Evolutionary conservation across 2,329 filamentous ascomycete species (phyloP).

Genomic region (Botrytis hyacinthi): DNA sequence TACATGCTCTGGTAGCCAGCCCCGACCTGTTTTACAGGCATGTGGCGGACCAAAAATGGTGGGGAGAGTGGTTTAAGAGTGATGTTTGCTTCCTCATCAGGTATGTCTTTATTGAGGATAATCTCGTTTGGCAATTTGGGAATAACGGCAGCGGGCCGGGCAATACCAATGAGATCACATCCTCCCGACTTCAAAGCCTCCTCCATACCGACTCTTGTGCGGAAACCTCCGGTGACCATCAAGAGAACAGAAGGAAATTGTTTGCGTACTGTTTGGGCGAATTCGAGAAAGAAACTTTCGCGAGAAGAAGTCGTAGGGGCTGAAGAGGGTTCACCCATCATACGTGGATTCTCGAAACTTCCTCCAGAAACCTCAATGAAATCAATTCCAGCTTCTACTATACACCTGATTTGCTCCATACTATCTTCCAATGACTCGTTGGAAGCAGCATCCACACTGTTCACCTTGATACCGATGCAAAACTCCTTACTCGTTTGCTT

Average conservation of each 20-base stretch:
- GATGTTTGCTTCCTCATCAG: conserved; percentile 31
- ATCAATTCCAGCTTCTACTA: conserved; percentile 54
- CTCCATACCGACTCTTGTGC: conserved; percentile 50
- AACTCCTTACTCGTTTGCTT: conserved; percentile 39
- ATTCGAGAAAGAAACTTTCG: conserved; percentile 69
- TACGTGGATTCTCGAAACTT: conserved; percentile 51
- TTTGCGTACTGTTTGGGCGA: conserved; percentile 52
- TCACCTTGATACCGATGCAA: conserved; percentile 54
- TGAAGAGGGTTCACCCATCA: conserved; percentile 26
- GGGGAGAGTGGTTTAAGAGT: conserved; percentile 15
- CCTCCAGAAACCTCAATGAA: conserved; percentile 68
- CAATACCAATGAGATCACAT: conserved; percentile 51
- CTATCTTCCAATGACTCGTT: conserved; percentile 48
- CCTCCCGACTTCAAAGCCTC: conserved; percentile 46
- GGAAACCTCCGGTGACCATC: conserved; percentile 64
- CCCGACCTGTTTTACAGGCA: conserved; percentile 25
- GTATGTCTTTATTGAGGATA: conserved; percentile 38
- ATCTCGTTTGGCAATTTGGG: conserved; percentile 43
- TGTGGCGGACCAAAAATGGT: conserved; percentile 19
- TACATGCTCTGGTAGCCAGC: conserved; percentile 28
- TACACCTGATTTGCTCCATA: conserved; percentile 55
- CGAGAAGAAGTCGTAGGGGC: conserved; percentile 47
- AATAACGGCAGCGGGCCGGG: conserved; percentile 46
- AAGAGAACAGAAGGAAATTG: conserved; percentile 47
- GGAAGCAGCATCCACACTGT: conserved; percentile 52